Percentiles rank a stretch among this genome's conserved stretches.
Conservation (phyloP, 306 rosid genomes). For the Cicer yamashitae region DNA sequence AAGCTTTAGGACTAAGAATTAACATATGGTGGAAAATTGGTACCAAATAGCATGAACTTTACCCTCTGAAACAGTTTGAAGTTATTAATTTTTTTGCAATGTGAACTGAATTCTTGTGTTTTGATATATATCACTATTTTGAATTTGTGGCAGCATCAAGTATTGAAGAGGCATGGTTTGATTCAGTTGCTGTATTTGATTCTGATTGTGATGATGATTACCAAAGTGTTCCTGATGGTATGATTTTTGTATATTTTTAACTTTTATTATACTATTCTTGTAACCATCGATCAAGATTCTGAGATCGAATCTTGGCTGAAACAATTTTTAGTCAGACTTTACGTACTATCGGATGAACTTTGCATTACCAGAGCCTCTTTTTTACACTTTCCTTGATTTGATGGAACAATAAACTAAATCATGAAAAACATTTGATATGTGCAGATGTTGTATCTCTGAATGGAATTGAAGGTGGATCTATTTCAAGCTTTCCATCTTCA, state of each 20-base stretch:
- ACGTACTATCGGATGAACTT: too few species aligned
- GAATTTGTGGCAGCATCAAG: conserved; percentile 54
- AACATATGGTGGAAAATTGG: conserved; percentile 23
- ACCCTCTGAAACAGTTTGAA: conserved; percentile 13
- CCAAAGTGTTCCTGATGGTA: conserved; percentile 90
- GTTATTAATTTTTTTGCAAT: neutral
- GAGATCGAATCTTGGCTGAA: too few species aligned
- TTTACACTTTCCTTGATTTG: too few species aligned
- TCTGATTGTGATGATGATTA: conserved; percentile 94
- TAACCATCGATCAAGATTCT: too few species aligned
- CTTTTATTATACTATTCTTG: neutral
- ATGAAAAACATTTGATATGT: conserved; percentile 18
- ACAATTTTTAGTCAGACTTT: neutral
- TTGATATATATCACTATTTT: neutral
- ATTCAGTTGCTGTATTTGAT: conserved; percentile 69
- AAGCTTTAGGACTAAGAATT: conserved; percentile 34
- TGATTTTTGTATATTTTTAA: neutral
- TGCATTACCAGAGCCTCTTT: too few species aligned
- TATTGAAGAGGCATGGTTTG: conserved; percentile 84
- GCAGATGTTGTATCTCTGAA: conserved; percentile 68
- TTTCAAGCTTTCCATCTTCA: conserved; percentile 53
- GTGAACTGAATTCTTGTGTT: neutral
- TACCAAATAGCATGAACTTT: neutral
- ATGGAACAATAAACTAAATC: neutral
- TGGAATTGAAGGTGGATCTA: conserved; percentile 60